Conservation (phyloP, 1,284 basidiomycete species). For the Abortiporus biennis region DNA sequence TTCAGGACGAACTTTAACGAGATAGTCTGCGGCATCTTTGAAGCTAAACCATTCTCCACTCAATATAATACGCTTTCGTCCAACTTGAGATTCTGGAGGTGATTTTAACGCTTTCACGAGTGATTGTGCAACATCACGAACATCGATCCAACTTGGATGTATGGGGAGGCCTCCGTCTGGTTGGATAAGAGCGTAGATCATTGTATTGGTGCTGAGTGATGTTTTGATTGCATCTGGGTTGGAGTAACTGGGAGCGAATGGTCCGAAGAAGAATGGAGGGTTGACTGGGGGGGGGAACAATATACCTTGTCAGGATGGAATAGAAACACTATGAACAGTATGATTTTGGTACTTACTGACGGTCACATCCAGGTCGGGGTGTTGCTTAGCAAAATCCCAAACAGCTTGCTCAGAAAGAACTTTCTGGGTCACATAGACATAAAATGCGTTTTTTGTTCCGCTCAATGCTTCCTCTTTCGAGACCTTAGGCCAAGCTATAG, state of each 20-base stretch:
- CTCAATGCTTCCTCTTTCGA: conserved; percentile 14
- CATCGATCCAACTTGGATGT: conserved; percentile 14
- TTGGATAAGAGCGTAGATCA: conserved; percentile 12
- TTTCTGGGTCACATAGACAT: conserved; percentile 16
- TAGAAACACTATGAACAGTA: too few species aligned
- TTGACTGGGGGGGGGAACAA: neutral
- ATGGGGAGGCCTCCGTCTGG: conserved; percentile 3
- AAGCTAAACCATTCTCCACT: conserved; percentile 13
- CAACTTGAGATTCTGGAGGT: conserved; percentile 9
- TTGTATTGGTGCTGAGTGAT: conserved; percentile 13
- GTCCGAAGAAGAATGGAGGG: conserved; percentile 1
- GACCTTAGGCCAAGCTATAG: conserved; percentile 12
- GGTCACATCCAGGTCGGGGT: conserved; percentile 16
- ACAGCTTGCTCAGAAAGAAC: conserved; percentile 14
- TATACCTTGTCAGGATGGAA: too few species aligned
- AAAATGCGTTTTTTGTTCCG: conserved; percentile 1
- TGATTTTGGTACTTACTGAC: conserved; percentile 9
- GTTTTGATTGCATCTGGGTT: conserved; percentile 1
- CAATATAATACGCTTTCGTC: conserved; percentile 20
- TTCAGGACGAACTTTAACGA: conserved; percentile 16
- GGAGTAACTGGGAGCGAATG: neutral
- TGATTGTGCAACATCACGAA: conserved; percentile 20
- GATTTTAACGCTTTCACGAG: conserved; percentile 16
- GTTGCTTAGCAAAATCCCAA: conserved; percentile 18
- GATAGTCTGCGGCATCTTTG: conserved; percentile 15